A percentile compares a stretch with the other conserved stretches of the same genome.
Conservation (phyloP, 2,329 filamentous ascomycete species). For the Phoma sp. region DNA sequence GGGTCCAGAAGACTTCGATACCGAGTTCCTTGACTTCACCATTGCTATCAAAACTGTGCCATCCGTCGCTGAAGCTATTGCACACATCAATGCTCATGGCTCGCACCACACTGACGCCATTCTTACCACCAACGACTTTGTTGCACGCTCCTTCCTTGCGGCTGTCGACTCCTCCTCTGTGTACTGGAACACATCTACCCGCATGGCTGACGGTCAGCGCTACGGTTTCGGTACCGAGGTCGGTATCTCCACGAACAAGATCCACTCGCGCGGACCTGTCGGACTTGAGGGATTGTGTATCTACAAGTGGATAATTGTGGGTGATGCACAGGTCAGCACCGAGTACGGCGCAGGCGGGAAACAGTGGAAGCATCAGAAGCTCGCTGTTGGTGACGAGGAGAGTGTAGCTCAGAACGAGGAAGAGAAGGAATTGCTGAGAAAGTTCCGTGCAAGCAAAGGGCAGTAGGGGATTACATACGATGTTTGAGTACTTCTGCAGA, state of each 20-base stretch:
- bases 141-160: slow-evolving; percentile 82
- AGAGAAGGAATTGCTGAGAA: slow-evolving; percentile 42
- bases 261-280: slow-evolving; percentile 91
- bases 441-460: slow-evolving; percentile 33
- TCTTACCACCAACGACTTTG: slow-evolving; percentile 70
- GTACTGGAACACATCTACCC: slow-evolving; percentile 95
- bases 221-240: slow-evolving; percentile 99
- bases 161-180: slow-evolving; percentile 88
- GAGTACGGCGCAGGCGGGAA: slow-evolving; percentile 68
- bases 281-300: slow-evolving; percentile 94
- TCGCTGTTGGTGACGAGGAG: slow-evolving; percentile 47
- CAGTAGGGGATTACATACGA: neutral
- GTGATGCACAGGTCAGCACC: slow-evolving; percentile 79
- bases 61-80: slow-evolving; percentile 71
- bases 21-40: slow-evolving; percentile 85
- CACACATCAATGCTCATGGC: slow-evolving; percentile 89
- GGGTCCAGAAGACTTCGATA: slow-evolving; percentile 75
- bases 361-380: slow-evolving; percentile 62
- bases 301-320: slow-evolving; percentile 93
- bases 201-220: slow-evolving; percentile 94
- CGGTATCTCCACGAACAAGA: slow-evolving; percentile 98
- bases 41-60: slow-evolving; percentile 81
- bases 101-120: slow-evolving; percentile 96
- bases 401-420: slow-evolving; percentile 39
- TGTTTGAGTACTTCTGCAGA: too few species aligned